Base-by-base conservation (phyloP, 306 rosid genomes). In the Begonia loranthoides region DNA sequence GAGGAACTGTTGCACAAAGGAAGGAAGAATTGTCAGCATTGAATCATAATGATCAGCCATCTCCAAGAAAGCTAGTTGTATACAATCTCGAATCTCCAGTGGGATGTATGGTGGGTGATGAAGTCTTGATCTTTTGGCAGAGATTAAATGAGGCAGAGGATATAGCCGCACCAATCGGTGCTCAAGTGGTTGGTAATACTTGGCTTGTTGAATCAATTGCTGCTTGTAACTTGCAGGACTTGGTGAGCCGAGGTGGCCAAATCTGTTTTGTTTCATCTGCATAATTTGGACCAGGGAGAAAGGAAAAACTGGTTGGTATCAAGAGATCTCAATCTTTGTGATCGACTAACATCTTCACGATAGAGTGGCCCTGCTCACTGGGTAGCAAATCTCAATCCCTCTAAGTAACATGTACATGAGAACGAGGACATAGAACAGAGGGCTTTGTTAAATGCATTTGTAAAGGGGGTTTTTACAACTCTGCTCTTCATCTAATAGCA, bases 171-270 rank as follows among this genome's bases (percentile, higher is more conserved):
- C 52, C 48, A 45, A 66, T 79, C 14, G 78, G 76, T 51, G 66
- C 72, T 19, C 79, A 70, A 64, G 79, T 82, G 11, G 63, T 83
- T 51, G 95, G 85, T 53, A 92, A 86, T 59, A 80, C 99, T 0
- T 80, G 95, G 96, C 72, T 86, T 59, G 62, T 92, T 70, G 94
- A 92, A 61, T 92, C 99, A 21, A 76, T 83, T 74, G 86, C 99
- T 33, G 76, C 76, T 16, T 66, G 72, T 50, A 67, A 76, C 56
- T 68, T 92, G 79, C 84, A 78, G 74, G 69, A 77, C 62, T 59
- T 77, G 58, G 54, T 78, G 61, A 64, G 71, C 70, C 79, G 79
- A 69, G 36, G 36, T 28, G 36, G 36, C 36, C 36, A 28, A 28
- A 28, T 28, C 9, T 5, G 6, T 7, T 28, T 28, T 28, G 5